phyloP scores from a whole-genome alignment of 805 yeast species.

The Blastobotrys chiropterorum region DNA sequence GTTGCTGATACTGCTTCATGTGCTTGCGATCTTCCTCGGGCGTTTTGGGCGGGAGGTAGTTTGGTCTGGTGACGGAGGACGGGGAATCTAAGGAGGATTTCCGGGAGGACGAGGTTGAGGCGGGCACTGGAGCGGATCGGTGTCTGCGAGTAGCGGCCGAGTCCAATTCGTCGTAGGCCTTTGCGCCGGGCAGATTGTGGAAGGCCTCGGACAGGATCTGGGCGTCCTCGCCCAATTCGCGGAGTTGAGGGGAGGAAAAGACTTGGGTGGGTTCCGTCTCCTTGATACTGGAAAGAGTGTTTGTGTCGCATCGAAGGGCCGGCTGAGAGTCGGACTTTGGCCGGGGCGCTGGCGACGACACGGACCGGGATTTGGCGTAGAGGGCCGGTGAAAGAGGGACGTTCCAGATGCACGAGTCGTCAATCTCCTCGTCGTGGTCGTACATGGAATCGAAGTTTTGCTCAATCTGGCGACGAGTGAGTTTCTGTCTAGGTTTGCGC shows the following conservation, averaged over 20 bases:
- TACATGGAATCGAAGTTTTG: slow-evolving; percentile 29
- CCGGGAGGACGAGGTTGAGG: not conserved
- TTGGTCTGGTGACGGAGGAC: slow-evolving; percentile 46
- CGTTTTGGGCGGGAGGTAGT: slow-evolving; percentile 61
- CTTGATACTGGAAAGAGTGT: slow-evolving; percentile 11
- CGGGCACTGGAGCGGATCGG: not conserved
- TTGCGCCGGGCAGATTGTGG: slow-evolving; percentile 18
- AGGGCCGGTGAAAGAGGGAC: slow-evolving; percentile 60
- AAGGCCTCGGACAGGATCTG: slow-evolving; percentile 30
- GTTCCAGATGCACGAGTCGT: slow-evolving; percentile 49
- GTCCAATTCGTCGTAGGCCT: not conserved
- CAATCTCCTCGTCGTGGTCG: slow-evolving; percentile 49
- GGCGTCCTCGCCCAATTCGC: slow-evolving; percentile 31
- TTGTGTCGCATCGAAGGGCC: not conserved
- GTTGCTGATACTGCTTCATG: slow-evolving; percentile 43
- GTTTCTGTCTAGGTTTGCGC: not conserved
- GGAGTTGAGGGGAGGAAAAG: slow-evolving; percentile 3
- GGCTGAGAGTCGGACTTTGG: not conserved
- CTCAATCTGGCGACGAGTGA: slow-evolving; percentile 26
- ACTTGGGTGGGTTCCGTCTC: slow-evolving; percentile 19
- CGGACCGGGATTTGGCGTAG: slow-evolving; percentile 27
- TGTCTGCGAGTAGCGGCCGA: not conserved
- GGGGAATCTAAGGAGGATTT: not conserved
- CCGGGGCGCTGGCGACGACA: slow-evolving; percentile 1
- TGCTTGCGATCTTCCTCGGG: slow-evolving; percentile 48